phyloP scores from a whole-genome alignment of 2,329 filamentous ascomycete genomes.

The Fusarium scirpi region DNA sequence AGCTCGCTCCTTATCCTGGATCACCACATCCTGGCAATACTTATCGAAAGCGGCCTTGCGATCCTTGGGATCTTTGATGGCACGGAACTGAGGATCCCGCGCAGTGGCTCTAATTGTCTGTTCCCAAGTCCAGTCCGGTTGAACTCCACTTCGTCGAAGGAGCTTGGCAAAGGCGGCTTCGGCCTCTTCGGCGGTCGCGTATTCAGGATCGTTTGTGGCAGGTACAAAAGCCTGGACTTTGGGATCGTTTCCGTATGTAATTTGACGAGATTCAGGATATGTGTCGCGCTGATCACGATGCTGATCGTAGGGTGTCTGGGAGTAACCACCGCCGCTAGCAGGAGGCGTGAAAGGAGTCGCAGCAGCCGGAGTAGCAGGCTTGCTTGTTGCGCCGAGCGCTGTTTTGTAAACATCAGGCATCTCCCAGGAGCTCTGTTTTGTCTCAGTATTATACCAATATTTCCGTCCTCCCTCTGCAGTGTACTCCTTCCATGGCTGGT shows the following conservation, averaged over 20 bases:
- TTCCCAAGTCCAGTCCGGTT: slow-evolving; percentile 93
- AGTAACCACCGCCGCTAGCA: slow-evolving; percentile 45
- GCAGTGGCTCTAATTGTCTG: slow-evolving; percentile 87
- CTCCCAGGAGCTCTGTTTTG: slow-evolving; percentile 93
- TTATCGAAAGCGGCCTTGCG: slow-evolving; percentile 93
- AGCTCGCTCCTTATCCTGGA: slow-evolving; percentile 93
- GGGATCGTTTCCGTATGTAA: slow-evolving; percentile 67
- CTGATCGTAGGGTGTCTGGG: slow-evolving; percentile 53
- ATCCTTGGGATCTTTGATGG: slow-evolving; percentile 92
- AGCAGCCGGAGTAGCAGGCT: slow-evolving; percentile 57
- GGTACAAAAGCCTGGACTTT: slow-evolving; percentile 71
- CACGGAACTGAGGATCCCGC: slow-evolving; percentile 91
- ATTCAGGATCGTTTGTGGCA: slow-evolving; percentile 79
- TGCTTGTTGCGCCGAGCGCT: slow-evolving; percentile 71
- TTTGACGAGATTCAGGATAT: slow-evolving; percentile 67
- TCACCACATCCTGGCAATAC: slow-evolving; percentile 88
- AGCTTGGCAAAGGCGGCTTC: slow-evolving; percentile 94
- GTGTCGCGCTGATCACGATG: slow-evolving; percentile 55
- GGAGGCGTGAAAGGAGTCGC: slow-evolving; percentile 59
- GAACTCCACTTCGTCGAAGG: slow-evolving; percentile 84
- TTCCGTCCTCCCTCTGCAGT: slow-evolving; percentile 86
- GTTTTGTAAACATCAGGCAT: slow-evolving; percentile 87
- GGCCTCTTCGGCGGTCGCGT: slow-evolving; percentile 84
- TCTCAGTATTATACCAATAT: slow-evolving; percentile 96
- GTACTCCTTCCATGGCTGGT: slow-evolving; percentile 94